These are phyloP conservation scores for Populus hybrid DNA, from an alignment of 441 rosid genomes.

Conservation along the genomic window DNA sequence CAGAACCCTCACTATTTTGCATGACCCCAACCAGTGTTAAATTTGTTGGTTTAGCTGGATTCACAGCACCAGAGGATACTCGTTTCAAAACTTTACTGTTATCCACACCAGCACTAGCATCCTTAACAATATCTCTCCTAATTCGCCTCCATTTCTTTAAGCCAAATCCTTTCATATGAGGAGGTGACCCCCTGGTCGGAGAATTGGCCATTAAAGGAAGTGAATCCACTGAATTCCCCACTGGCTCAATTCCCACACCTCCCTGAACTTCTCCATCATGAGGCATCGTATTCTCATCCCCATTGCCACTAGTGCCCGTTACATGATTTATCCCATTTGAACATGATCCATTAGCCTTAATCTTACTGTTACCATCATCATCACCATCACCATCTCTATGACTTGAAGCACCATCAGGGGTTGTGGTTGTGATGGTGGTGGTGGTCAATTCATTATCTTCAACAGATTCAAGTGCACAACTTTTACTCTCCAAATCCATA, in stretches of 20 bases:
- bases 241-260: conserved; percentile 19
- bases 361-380: conserved; percentile 18
- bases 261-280: conserved; percentile 19
- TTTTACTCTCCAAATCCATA: conserved; percentile 49
- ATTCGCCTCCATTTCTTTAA: conserved; percentile 74
- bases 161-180: conserved; percentile 52
- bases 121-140: conserved; percentile 51
- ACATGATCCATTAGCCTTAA: conserved; percentile 39
- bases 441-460: conserved; percentile 41
- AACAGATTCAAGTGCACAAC: conserved; percentile 45
- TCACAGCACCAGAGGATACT: conserved; percentile 37
- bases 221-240: conserved; percentile 14
- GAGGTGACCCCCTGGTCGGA: conserved; percentile 8
- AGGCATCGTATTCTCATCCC: conserved; percentile 9
- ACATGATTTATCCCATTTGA: conserved; percentile 19
- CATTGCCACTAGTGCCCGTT: conserved; percentile 16
- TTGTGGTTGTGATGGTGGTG: conserved; percentile 21
- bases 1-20: conserved; percentile 40
- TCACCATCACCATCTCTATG: neutral
- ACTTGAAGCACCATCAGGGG: neutral
- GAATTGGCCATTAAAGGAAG: conserved; percentile 15
- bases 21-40: conserved; percentile 27
- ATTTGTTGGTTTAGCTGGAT: conserved; percentile 32
- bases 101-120: conserved; percentile 35
- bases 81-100: conserved; percentile 51